These are phyloP conservation scores for Salix koriyanagi DNA, from an alignment of 345 rosid species.

Conservation along the genomic window DNA sequence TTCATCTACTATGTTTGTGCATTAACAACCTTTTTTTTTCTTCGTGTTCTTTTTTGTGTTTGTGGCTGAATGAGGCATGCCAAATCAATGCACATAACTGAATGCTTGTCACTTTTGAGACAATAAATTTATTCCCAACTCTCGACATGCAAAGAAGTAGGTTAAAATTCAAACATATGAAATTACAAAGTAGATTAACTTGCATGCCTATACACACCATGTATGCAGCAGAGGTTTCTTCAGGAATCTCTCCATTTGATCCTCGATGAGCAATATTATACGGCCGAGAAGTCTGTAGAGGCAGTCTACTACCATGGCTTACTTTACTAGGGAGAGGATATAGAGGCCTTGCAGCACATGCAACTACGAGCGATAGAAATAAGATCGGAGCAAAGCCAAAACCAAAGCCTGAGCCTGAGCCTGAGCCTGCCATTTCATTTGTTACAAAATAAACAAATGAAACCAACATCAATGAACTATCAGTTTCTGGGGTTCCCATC, in stretches of 20 bases:
- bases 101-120: background rate
- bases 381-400: conserved; percentile 43
- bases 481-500: too few relatives aligned
- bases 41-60: too few relatives aligned
- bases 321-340: conserved; percentile 80
- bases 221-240: conserved; percentile 91
- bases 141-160: background rate
- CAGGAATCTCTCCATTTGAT: conserved; percentile 90
- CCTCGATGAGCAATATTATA: conserved; percentile 93
- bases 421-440: background rate
- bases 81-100: background rate
- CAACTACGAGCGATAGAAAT: conserved; percentile 41
- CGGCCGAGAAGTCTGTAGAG: conserved; percentile 83
- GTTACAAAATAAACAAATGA: too few relatives aligned
- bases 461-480: too few relatives aligned
- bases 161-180: background rate
- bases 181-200: background rate
- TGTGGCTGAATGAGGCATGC: background rate
- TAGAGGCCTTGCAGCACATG: conserved; percentile 61
- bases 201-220: conserved; percentile 35
- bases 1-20: background rate
- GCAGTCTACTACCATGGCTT: conserved; percentile 36
- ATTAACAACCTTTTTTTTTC: too few relatives aligned
- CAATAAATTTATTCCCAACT: background rate
- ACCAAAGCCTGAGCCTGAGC: conserved; percentile 24